A percentile compares a stretch with the other conserved stretches of the same genome.
These are phyloP conservation scores for Neospermospora avenae DNA, from an alignment of 2,329 filamentous ascomycete species.

Conservation along the genomic window DNA sequence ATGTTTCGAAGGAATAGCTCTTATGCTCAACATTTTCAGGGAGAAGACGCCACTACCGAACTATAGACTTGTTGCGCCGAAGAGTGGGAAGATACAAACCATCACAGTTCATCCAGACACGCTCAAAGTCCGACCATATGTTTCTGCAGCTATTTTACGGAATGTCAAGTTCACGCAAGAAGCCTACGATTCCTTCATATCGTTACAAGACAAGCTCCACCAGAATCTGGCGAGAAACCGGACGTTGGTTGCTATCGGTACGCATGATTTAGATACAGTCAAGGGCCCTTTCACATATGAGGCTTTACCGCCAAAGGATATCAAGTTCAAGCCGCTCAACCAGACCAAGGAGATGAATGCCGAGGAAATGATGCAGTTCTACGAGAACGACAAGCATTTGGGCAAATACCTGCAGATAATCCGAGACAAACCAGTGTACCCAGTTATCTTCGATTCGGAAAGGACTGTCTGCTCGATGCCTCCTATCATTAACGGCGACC, in stretches of 20 bases:
- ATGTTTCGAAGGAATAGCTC: slow-evolving; percentile 92
- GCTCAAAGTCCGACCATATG: slow-evolving; percentile 75
- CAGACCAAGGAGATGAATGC: slow-evolving; percentile 85
- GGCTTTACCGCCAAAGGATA: slow-evolving; percentile 84
- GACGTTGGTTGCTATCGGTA: slow-evolving; percentile 94
- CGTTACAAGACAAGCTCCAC: slow-evolving; percentile 95
- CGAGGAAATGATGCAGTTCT: slow-evolving; percentile 88
- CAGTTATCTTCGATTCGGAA: slow-evolving; percentile 90
- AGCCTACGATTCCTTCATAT: slow-evolving; percentile 95
- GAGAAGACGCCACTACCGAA: slow-evolving; percentile 73
- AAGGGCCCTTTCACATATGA: slow-evolving; percentile 97
- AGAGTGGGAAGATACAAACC: slow-evolving; percentile 70
- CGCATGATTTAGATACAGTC: slow-evolving; percentile 91
- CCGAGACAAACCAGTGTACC: slow-evolving; percentile 87
- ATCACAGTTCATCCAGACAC: slow-evolving; percentile 78
- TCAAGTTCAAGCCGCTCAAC: slow-evolving; percentile 87
- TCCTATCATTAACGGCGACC: slow-evolving; percentile 95
- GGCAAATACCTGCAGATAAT: slow-evolving; percentile 93
- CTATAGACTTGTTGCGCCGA: slow-evolving; percentile 71
- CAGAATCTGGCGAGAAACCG: slow-evolving; percentile 91
- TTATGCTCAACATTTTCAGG: slow-evolving; percentile 94
- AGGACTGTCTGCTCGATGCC: slow-evolving; percentile 86
- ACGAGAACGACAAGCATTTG: slow-evolving; percentile 91
- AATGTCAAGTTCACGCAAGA: slow-evolving; percentile 89
- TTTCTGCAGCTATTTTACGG: slow-evolving; percentile 84